Percentiles rank a stretch among this genome's conserved stretches.
phyloP scores from a whole-genome alignment of 176 grass and related monocot species.

The Rhipidocladum racemiflorum region DNA sequence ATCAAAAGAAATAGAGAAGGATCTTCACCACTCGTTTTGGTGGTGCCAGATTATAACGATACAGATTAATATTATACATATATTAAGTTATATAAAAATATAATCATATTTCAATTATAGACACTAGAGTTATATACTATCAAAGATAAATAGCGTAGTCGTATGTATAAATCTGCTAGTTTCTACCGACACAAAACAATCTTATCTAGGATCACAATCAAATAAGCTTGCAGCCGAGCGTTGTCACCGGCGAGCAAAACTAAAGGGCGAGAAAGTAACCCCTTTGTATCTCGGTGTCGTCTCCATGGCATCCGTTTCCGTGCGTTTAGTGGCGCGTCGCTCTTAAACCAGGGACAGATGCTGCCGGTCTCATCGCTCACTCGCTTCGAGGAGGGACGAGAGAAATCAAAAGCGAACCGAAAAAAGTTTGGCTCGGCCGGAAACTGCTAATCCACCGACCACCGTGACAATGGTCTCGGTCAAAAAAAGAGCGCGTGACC shows the following conservation, averaged over 20 bases:
- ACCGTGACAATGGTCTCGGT: background rate
- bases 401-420: background rate
- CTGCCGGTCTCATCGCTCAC: background rate
- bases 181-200: background rate
- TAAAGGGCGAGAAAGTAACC: background rate
- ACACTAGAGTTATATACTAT: too few species aligned
- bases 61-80: too few species aligned
- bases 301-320: background rate
- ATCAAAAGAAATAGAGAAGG: too few species aligned
- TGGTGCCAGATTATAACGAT: too few species aligned
- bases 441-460: background rate
- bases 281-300: background rate
- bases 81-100: too few species aligned
- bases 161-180: too few species aligned
- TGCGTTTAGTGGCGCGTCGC: background rate
- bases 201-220: background rate
- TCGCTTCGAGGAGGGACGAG: background rate
- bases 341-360: background rate
- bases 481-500: slow-evolving; percentile 21
- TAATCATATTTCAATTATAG: too few species aligned
- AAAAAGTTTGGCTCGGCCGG: background rate
- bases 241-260: background rate
- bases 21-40: too few species aligned
- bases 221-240: background rate
- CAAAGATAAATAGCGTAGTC: too few species aligned